These are phyloP conservation scores for Debaryomyces prosopidis DNA, from an alignment of 805 yeast genomes.

Conservation along the genomic window DNA sequence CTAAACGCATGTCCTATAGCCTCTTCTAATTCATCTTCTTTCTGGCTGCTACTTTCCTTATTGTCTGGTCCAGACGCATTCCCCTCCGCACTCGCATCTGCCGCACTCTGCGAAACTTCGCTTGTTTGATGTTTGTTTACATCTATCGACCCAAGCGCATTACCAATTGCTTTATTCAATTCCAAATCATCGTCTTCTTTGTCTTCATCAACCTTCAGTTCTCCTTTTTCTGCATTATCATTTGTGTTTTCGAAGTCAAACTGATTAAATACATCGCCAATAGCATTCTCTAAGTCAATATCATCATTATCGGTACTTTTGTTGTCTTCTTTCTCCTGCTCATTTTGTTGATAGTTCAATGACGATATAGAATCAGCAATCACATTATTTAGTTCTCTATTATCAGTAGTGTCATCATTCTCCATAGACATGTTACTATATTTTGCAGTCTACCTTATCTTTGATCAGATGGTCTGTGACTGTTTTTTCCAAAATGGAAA, in stretches of 20 bases:
- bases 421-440: conserved; percentile 3
- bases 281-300: conserved; percentile 24
- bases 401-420: conserved; percentile 2
- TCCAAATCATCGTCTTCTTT: conserved; percentile 10
- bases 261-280: conserved; percentile 27
- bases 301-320: conserved; percentile 8
- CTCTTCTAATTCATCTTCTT: conserved; percentile 5
- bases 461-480: conserved; percentile 13
- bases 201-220: conserved; percentile 5
- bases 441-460: conserved; percentile 9
- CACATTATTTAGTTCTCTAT: conserved; percentile 5
- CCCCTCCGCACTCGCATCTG: background rate
- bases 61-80: background rate
- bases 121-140: background rate
- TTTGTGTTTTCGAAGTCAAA: background rate
- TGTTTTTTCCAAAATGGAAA: conserved; percentile 11
- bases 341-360: conserved; percentile 5
- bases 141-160: conserved; percentile 12
- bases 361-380: conserved; percentile 10
- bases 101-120: background rate
- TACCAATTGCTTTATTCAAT: conserved; percentile 21
- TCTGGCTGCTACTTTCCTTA: background rate
- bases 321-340: background rate
- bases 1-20: conserved; percentile 42
- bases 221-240: background rate